These are phyloP conservation scores for Coniochaeta sp. DNA, from an alignment of 2,329 filamentous ascomycete species.

Conservation along the genomic window DNA sequence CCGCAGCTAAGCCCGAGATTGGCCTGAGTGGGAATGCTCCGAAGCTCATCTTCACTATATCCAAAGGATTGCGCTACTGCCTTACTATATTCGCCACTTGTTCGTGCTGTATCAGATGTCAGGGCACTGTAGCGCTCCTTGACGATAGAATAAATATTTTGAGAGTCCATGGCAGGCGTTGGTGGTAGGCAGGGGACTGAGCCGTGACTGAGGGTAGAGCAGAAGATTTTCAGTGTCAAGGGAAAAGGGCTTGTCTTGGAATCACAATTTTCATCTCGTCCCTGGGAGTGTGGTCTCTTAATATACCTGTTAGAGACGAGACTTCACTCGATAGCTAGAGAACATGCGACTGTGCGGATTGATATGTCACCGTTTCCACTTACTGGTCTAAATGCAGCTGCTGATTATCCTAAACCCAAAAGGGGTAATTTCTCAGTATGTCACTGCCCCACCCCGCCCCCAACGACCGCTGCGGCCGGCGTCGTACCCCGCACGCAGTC, in stretches of 20 bases:
- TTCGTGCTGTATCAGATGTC: constrained; percentile 11
- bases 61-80: constrained; percentile 44
- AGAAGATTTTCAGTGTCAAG: too few species aligned
- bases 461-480: too few species aligned
- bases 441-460: constrained; percentile 10
- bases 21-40: constrained; percentile 33
- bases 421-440: constrained; percentile 9
- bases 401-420: constrained; percentile 4
- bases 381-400: constrained; percentile 1
- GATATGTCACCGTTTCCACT: background rate
- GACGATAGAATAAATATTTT: constrained; percentile 26
- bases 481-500: background rate
- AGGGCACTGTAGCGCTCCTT: constrained; percentile 26
- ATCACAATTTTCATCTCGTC: too few species aligned
- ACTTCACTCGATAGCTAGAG: too few species aligned
- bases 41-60: constrained; percentile 40
- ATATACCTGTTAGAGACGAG: too few species aligned
- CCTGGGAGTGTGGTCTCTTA: too few species aligned
- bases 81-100: constrained; percentile 23
- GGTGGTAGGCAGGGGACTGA: background rate
- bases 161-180: constrained; percentile 16
- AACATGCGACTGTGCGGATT: background rate
- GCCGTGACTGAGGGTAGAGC: too few species aligned
- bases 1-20: constrained; percentile 49
- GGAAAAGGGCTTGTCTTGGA: too few species aligned